Evolutionary conservation across 2,329 filamentous ascomycete species (phyloP), one percentile per base, ranked within the genome.

Genomic region (Ilyonectria destructans): DNA sequence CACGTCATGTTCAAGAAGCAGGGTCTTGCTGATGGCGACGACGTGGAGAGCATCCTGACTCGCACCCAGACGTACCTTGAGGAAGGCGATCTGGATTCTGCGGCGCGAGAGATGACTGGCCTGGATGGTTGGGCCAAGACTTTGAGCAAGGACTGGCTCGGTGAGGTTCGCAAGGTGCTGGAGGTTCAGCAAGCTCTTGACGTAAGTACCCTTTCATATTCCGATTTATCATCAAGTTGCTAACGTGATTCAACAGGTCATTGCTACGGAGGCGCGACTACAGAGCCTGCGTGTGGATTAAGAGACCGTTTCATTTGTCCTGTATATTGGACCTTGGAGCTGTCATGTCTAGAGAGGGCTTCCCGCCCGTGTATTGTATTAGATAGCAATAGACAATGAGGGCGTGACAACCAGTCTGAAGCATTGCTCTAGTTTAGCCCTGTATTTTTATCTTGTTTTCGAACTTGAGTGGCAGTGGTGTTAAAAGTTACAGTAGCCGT

Each of bases 1-100:
- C 97, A 97, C 84, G 88, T 98, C 59, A 90, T 98, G 85, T 98
- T 99, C 89, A 95, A 94, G 87, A 98, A 98, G 88, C 91, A 93
- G 77, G 93, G 93, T 10, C 86, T 96, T 54, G 92, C 94, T 0
- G 90, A 90, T 26, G 95, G 96, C 21, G 88, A 94, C 74, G 96
- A 98, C 78, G 96, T 98, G 23, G 96, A 99, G 87, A 97, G 95
- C 77, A 92, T 98, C 67, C 88, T 99, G 54, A 93, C 93, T 3
- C 89, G 96, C 70, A 96, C 96, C 1, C 95, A 99, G 83, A 95
- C 91, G 8, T 88, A 94, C 74, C 88, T 99, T 21, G 95, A 99
- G 84, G 94, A 98, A 83, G 96, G 96, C 23, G 92, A 98, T 78
- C 83, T 99, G 64, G 96, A 99, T 81, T 91, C 89, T 60, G 96